phyloP scores from a whole-genome alignment of 805 yeast species.

The Candida railenensis region DNA sequence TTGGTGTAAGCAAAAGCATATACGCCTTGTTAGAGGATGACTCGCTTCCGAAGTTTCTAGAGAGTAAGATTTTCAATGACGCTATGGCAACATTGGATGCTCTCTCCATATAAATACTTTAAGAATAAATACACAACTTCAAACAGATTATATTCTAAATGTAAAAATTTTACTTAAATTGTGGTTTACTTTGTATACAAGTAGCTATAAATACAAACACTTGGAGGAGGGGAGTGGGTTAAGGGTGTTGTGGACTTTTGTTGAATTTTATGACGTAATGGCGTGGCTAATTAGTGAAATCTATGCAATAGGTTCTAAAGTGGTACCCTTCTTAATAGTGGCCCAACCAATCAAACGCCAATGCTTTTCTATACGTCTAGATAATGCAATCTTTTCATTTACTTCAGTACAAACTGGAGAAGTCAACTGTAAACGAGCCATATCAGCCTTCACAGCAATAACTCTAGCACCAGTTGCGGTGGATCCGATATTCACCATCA shows the following conservation, averaged over 20 bases:
- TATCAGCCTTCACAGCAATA: conserved; percentile 96
- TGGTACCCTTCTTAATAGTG: conserved; percentile 90
- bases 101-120: background rate
- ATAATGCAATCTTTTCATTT: conserved; percentile 96
- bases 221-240: background rate
- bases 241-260: background rate
- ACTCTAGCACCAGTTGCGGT: conserved; percentile 99
- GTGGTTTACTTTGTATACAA: background rate
- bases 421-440: conserved; percentile 96
- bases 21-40: conserved; percentile 66
- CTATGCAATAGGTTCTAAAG: conserved; percentile 71
- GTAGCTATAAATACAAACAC: conserved; percentile 19
- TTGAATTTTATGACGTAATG: background rate
- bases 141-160: background rate
- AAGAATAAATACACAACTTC: background rate
- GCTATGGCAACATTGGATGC: conserved; percentile 11
- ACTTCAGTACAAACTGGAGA: conserved; percentile 99
- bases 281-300: background rate
- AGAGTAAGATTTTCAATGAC: conserved; percentile 20
- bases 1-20: conserved; percentile 30
- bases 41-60: conserved; percentile 68
- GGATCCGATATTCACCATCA: conserved; percentile 99
- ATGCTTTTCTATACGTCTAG: conserved; percentile 99
- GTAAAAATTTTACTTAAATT: background rate
- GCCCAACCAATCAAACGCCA: conserved; percentile 99